Conservation (phyloP, 2,329 filamentous ascomycete genomes). For the Fusarium mangiferae region DNA sequence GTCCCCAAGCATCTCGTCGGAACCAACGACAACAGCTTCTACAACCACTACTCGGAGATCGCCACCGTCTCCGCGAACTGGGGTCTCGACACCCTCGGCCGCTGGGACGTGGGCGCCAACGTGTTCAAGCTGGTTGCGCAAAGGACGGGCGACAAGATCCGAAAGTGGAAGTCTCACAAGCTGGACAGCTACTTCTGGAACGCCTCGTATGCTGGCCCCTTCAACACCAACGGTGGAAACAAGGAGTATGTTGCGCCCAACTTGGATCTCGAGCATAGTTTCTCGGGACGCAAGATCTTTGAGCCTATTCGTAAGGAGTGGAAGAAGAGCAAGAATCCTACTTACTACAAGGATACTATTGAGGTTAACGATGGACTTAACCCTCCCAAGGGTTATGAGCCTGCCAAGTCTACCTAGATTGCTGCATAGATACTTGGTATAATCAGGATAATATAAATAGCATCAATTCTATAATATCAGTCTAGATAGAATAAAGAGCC, state of each 20-base stretch:
- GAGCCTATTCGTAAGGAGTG: conserved; percentile 52
- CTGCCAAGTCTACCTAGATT: conserved; percentile 28
- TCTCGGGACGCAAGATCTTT: conserved; percentile 50
- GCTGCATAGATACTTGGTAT: background rate
- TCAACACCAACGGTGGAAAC: conserved; percentile 53
- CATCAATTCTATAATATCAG: background rate
- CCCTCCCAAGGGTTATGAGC: conserved; percentile 54
- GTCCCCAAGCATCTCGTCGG: conserved; percentile 72
- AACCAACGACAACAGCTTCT: conserved; percentile 75
- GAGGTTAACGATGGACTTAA: conserved; percentile 55
- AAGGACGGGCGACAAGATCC: conserved; percentile 66
- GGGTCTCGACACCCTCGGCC: conserved; percentile 74
- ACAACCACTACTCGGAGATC: conserved; percentile 78
- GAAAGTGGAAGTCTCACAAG: conserved; percentile 49
- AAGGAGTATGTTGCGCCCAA: conserved; percentile 54
- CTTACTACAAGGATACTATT: conserved; percentile 55
- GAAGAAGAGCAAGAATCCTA: conserved; percentile 50
- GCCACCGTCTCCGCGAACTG: conserved; percentile 77
- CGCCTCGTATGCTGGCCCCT: conserved; percentile 62
- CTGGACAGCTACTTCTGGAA: conserved; percentile 62
- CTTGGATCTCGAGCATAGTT: conserved; percentile 48
- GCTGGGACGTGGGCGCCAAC: conserved; percentile 78
- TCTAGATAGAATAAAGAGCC: background rate
- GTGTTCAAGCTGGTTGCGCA: conserved; percentile 71
- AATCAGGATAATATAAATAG: background rate